These are phyloP conservation scores for Acanthamoeba castellanii DNA, from an alignment of 208 protist genomes.

Conservation along the genomic window DNA sequence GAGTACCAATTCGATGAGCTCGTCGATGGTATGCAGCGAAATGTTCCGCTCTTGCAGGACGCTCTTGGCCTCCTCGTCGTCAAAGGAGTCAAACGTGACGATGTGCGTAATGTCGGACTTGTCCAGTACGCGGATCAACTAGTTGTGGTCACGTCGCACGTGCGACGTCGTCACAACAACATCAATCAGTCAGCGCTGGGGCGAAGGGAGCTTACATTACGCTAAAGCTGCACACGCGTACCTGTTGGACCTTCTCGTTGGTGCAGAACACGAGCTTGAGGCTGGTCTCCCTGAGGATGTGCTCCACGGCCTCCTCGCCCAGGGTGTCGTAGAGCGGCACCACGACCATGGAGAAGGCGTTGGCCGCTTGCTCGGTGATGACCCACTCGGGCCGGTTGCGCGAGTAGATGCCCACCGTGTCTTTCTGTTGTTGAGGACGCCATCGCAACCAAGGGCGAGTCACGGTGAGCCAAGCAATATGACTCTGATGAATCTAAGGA, in stretches of 20 bases:
- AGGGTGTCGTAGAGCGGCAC: slow-evolving; percentile 88
- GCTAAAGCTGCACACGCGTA: not conserved
- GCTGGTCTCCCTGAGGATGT: slow-evolving; percentile 84
- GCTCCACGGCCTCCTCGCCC: slow-evolving; percentile 83
- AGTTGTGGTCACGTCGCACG: too few relatives aligned
- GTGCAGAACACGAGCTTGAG: slow-evolving; percentile 76
- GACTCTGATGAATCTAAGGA: too few relatives aligned
- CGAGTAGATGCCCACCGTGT: slow-evolving; percentile 80
- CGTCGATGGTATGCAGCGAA: slow-evolving; percentile 56
- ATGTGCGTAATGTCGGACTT: slow-evolving; percentile 46
- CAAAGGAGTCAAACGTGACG: slow-evolving; percentile 60
- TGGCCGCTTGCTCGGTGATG: slow-evolving; percentile 77
- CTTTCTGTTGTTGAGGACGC: not conserved
- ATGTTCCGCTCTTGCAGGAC: slow-evolving; percentile 30
- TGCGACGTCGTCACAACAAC: not conserved
- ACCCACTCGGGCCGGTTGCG: slow-evolving; percentile 85
- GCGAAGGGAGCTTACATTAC: too few relatives aligned
- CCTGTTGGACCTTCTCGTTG: slow-evolving; percentile 78
- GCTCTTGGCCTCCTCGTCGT: slow-evolving; percentile 45
- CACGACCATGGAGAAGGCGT: slow-evolving; percentile 67
- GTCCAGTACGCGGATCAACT: not conserved
- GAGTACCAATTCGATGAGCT: slow-evolving; percentile 73
- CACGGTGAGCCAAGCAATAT: too few relatives aligned
- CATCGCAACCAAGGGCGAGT: too few relatives aligned
- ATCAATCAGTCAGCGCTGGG: not conserved